These are phyloP conservation scores for Alliaria petiolata DNA, from an alignment of 345 rosid genomes.

Conservation along the genomic window DNA sequence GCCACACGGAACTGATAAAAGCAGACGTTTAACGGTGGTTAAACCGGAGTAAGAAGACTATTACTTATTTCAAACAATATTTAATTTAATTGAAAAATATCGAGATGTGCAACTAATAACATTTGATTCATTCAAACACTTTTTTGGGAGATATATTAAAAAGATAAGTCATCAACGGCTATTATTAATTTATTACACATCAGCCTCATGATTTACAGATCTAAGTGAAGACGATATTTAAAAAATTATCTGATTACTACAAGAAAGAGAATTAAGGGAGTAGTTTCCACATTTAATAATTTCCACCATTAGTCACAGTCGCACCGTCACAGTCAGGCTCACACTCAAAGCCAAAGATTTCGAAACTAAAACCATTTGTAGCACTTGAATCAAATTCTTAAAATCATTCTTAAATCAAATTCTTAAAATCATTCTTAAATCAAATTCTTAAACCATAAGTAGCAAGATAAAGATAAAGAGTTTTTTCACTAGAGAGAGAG, in stretches of 20 bases:
- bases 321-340: conserved; percentile 17
- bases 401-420: no score
- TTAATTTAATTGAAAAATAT: neutral
- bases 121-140: no score
- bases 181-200: neutral
- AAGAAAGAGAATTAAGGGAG: neutral
- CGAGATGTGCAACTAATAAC: neutral
- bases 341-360: conserved; percentile 3
- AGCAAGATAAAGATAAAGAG: no score
- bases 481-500: no score
- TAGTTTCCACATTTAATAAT: neutral
- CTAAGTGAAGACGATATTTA: neutral
- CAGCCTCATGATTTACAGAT: neutral
- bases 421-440: no score
- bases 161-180: no score
- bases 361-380: neutral
- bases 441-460: no score
- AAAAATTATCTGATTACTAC: neutral
- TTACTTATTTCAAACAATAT: neutral
- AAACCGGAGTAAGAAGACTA: neutral
- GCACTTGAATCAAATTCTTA: no score
- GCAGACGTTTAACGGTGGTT: conserved; percentile 3
- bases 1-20: conserved; percentile 19
- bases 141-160: no score
- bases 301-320: neutral